A percentile compares a stretch with the other conserved stretches of the same genome.
These are phyloP conservation scores for Phycomyces blakesleeanus DNA, from an alignment of 192 early-diverging fungal species.

Conservation along the genomic window DNA sequence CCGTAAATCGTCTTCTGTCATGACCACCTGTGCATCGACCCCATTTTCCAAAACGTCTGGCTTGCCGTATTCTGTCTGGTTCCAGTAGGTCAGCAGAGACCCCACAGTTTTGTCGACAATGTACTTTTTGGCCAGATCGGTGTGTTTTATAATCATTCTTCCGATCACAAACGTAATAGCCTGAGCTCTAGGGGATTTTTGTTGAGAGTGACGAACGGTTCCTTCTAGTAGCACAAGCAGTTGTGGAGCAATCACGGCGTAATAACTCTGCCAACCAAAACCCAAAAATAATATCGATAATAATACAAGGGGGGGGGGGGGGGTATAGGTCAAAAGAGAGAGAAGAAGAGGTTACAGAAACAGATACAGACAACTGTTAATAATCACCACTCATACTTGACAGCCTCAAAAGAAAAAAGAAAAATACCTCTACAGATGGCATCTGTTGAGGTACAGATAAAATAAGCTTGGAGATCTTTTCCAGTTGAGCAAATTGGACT, in stretches of 20 bases:
- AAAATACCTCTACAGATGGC: conserved; percentile 49
- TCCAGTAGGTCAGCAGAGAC: conserved; percentile 41
- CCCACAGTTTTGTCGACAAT: conserved; percentile 44
- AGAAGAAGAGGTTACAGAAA: no score
- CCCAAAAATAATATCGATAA: no score
- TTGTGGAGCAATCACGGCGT: conserved; percentile 46
- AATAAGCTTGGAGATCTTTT: conserved; percentile 55
- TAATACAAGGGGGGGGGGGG: no score
- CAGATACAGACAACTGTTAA: no score
- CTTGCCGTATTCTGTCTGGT: background rate
- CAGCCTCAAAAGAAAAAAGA: no score
- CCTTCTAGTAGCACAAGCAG: conserved; percentile 25
- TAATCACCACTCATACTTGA: no score
- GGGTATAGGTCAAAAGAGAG: no score
- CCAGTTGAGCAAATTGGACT: conserved; percentile 53
- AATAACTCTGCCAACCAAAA: conserved; percentile 46
- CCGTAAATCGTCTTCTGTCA: conserved; percentile 41
- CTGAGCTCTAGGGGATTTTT: conserved; percentile 30
- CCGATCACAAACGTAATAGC: conserved; percentile 49
- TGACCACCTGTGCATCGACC: conserved; percentile 39
- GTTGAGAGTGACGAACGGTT: background rate
- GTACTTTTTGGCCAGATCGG: conserved; percentile 41
- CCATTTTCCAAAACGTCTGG: conserved; percentile 7
- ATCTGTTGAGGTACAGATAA: conserved; percentile 55
- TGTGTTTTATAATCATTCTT: conserved; percentile 47